Percentiles rank a stretch among this genome's conserved stretches.
phyloP scores from a whole-genome alignment of 345 rosid genomes.

The Noccaea bulbosa region DNA sequence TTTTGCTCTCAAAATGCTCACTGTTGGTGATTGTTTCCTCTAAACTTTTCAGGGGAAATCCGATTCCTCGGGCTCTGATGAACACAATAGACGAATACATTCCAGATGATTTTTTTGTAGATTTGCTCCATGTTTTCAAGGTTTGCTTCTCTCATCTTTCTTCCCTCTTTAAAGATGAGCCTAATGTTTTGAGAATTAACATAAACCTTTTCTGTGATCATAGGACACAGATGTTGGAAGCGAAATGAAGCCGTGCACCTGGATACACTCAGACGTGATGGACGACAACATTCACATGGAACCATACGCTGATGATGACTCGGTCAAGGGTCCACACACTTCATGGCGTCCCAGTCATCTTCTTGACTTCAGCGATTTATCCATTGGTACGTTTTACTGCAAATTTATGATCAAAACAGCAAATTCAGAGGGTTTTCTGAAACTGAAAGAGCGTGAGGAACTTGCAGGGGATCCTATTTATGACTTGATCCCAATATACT shows the following conservation, averaged over 20 bases:
- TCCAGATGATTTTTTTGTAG: slow-evolving; percentile 67
- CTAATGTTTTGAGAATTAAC: background rate
- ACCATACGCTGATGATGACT: slow-evolving; percentile 49
- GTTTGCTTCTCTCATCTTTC: slow-evolving; percentile 45
- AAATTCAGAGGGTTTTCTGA: slow-evolving; percentile 26
- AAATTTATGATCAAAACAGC: background rate
- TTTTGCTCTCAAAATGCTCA: background rate
- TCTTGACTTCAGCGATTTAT: slow-evolving; percentile 82
- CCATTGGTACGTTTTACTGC: slow-evolving; percentile 55
- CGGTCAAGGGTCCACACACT: slow-evolving; percentile 38
- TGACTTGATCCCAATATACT: slow-evolving; percentile 79
- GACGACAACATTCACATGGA: slow-evolving; percentile 92
- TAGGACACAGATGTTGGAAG: slow-evolving; percentile 54
- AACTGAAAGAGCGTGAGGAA: background rate
- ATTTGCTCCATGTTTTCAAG: slow-evolving; percentile 58
- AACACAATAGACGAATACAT: slow-evolving; percentile 73
- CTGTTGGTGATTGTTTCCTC: slow-evolving; percentile 1
- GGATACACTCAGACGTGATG: slow-evolving; percentile 94
- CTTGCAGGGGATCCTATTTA: slow-evolving; percentile 77
- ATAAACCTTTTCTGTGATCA: slow-evolving; percentile 14
- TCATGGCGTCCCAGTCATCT: slow-evolving; percentile 79
- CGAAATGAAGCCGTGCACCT: slow-evolving; percentile 63
- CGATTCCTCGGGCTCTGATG: slow-evolving; percentile 68
- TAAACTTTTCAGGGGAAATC: slow-evolving; percentile 72
- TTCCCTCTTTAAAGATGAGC: background rate